A percentile compares a stretch with the other conserved stretches of the same genome.
Evolutionary conservation across 108 stramenopile species (phyloP).

Genomic region (Pseudonitzschia delicatissima): DNA sequence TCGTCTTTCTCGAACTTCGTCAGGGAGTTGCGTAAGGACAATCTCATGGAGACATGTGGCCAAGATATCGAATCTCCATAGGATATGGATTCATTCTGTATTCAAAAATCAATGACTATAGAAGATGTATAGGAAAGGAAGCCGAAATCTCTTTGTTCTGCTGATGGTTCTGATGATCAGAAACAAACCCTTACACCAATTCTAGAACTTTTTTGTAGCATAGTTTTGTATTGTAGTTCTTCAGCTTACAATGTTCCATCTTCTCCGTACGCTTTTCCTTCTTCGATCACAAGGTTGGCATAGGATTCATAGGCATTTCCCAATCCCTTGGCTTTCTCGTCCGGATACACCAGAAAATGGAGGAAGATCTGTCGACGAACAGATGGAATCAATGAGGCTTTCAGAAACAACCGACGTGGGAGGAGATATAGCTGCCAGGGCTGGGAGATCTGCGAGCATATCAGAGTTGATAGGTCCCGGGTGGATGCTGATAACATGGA

Average conservation of each 20-base stretch:
- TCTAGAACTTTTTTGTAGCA: no score
- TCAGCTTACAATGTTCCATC: neutral
- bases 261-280: constrained; percentile 16
- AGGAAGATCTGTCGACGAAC: neutral
- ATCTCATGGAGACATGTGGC: no score
- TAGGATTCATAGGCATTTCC: constrained; percentile 9
- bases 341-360: constrained; percentile 7
- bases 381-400: constrained; percentile 3
- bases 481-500: constrained; percentile 27
- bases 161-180: no score
- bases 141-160: no score
- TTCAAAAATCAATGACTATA: no score
- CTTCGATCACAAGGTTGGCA: constrained; percentile 9
- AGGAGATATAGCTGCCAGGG: neutral
- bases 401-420: neutral
- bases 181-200: no score
- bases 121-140: no score
- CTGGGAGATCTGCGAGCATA: constrained; percentile 12
- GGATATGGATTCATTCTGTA: no score
- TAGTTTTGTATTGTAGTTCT: no score
- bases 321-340: constrained; percentile 1
- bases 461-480: constrained; percentile 33
- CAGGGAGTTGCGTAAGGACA: no score
- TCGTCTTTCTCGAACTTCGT: no score
- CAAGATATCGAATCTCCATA: no score